phyloP scores from a whole-genome alignment of 306 rosid genomes.

The Rubus parviflorus region DNA sequence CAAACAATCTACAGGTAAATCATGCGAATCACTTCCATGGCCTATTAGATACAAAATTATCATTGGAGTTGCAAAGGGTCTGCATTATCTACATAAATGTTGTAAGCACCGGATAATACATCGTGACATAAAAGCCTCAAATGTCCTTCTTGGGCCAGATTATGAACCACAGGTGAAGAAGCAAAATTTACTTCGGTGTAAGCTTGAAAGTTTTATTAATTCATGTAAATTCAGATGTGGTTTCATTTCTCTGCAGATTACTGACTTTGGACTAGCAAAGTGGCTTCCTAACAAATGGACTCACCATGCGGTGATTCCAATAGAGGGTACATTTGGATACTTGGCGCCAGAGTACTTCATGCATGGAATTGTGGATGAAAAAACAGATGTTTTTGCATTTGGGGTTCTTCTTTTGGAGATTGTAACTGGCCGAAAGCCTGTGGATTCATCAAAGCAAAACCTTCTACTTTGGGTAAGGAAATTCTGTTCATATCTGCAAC shows the following conservation, averaged over 20 bases:
- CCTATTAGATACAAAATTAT: conserved; percentile 70
- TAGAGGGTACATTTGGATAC: conserved; percentile 97
- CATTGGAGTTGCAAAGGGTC: conserved; percentile 87
- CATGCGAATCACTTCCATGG: conserved; percentile 65
- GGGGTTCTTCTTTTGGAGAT: conserved; percentile 90
- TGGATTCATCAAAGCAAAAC: conserved; percentile 81
- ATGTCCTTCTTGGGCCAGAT: conserved; percentile 90
- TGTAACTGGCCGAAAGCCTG: conserved; percentile 81
- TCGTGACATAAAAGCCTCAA: conserved; percentile 93
- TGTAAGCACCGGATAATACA: conserved; percentile 91
- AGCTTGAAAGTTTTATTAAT: background rate
- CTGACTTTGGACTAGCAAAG: conserved; percentile 95
- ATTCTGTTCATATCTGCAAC: background rate
- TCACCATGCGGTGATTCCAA: conserved; percentile 85
- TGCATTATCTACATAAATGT: conserved; percentile 84
- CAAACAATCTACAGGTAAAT: conserved; percentile 48
- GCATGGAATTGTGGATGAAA: conserved; percentile 96
- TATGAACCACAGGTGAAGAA: conserved; percentile 82
- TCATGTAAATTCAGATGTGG: background rate
- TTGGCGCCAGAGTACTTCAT: conserved; percentile 89
- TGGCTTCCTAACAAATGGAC: conserved; percentile 99
- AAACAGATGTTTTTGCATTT: conserved; percentile 78
- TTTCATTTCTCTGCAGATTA: conserved; percentile 44
- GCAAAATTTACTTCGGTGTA: background rate
- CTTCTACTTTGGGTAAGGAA: conserved; percentile 81